Percentiles rank a stretch among this genome's conserved stretches.
phyloP scores from a whole-genome alignment of 306 rosid species.

The Dryas drummondii region DNA sequence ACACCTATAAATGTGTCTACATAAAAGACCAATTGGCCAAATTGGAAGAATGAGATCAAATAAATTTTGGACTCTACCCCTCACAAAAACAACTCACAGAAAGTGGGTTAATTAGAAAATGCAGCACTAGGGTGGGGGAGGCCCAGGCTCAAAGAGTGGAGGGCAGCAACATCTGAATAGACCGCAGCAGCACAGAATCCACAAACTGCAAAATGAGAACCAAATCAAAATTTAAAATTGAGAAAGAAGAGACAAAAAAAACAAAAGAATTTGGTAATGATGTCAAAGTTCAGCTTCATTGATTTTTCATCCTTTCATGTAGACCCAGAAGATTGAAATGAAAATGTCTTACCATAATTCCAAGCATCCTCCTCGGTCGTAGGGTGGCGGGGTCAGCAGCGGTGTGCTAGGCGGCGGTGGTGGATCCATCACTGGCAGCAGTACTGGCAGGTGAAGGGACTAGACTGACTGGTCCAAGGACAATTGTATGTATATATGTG shows the following conservation, averaged over 20 bases:
- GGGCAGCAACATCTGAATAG: constrained; percentile 63
- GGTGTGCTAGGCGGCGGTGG: constrained; percentile 41
- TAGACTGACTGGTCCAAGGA: neutral
- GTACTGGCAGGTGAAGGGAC: neutral
- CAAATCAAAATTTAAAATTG: neutral
- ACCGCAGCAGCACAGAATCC: constrained; percentile 81
- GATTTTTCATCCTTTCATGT: neutral
- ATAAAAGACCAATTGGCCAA: neutral
- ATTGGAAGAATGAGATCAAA: neutral
- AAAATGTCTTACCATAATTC: constrained; percentile 45
- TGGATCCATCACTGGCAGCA: constrained; percentile 46
- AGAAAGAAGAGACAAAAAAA: neutral
- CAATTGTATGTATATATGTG: constrained; percentile 11
- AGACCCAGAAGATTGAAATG: neutral
- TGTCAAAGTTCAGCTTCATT: neutral
- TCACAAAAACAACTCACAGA: neutral
- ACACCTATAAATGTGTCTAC: neutral
- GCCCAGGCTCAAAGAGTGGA: constrained; percentile 60
- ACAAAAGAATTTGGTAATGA: neutral
- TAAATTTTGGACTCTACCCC: neutral
- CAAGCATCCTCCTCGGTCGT: constrained; percentile 47
- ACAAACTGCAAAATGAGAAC: constrained; percentile 47
- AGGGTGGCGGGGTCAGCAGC: constrained; percentile 44
- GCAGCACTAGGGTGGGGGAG: constrained; percentile 57
- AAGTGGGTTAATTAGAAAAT: constrained; percentile 1